A percentile compares a stretch with the other conserved stretches of the same genome.
Conservation (phyloP, 1,284 basidiomycete genomes). For the Austroboletus rostrupii region DNA sequence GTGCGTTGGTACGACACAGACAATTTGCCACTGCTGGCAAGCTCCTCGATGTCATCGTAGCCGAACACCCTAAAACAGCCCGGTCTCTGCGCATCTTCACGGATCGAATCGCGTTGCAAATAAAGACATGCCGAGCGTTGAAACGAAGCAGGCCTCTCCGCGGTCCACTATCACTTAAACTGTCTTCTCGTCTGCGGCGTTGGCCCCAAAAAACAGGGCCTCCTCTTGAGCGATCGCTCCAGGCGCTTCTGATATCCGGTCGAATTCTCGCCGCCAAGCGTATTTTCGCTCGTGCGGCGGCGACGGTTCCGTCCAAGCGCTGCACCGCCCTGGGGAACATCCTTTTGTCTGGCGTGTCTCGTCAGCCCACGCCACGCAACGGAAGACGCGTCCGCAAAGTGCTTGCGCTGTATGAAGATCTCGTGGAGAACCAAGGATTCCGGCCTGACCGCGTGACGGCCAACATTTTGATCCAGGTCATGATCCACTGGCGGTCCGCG, state of each 20-base stretch:
- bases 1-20: constrained; percentile 14
- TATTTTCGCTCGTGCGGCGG: constrained; percentile 33
- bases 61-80: constrained; percentile 9
- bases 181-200: constrained; percentile 18
- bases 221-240: constrained; percentile 15
- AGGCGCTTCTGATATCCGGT: constrained; percentile 23
- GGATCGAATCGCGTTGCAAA: constrained; percentile 6
- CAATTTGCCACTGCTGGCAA: constrained; percentile 17
- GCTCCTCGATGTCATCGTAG: constrained; percentile 11
- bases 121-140: constrained; percentile 8
- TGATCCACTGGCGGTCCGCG: constrained; percentile 45
- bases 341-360: constrained; percentile 45
- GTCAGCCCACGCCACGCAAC: constrained; percentile 34
- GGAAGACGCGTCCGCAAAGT: constrained; percentile 42
- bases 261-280: constrained; percentile 40
- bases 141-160: constrained; percentile 3
- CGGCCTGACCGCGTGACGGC: constrained; percentile 58
- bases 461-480: constrained; percentile 58
- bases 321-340: constrained; percentile 51
- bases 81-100: constrained; percentile 10
- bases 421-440: constrained; percentile 43
- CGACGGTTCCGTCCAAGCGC: constrained; percentile 27
- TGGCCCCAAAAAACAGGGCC: constrained; percentile 1
- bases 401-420: constrained; percentile 36
- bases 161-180: constrained; percentile 12